Base-by-base conservation (phyloP, 345 rosid species). In the Salix udensis region DNA sequence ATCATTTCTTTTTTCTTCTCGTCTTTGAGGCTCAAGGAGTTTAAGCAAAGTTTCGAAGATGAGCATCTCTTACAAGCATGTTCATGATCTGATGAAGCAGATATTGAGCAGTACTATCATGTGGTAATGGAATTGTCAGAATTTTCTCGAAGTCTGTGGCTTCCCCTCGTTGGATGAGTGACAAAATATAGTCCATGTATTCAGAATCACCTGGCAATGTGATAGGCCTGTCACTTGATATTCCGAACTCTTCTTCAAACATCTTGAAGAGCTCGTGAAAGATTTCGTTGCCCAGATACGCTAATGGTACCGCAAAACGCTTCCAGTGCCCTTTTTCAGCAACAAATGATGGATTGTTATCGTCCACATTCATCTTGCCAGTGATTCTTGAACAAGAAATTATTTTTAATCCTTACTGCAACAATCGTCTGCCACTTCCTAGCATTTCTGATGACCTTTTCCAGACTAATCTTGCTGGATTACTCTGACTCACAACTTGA, bases 211-310 rank as follows among this genome's bases (percentile, higher is more conserved):
- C 81, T 16, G 86, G 84, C 28, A 85, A 61, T 1, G 68, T 84
- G 65, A 85, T 76, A 13, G 80, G 86, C 12, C 81, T 76, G 1
- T 73, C 21, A 16, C 76, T 60, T 1, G 85, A 79, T 10, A 76
- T 52, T 19, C 85, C 90, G n/a, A 79, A 77, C 74, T 82, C 87
- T 36, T 88, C 84, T 69, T 82, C 83, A 21, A 83, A 81, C 64
- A 77, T 28, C 15, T 0, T 44, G 62, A 88, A 74, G 23, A 84
- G 80, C 70, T 82, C 74, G 18, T 60, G 40, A 7, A 81, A 74
- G 64, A 85, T 46, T 7, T 58, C 12, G 12, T 71, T 77, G 53
- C 60, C 30, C 24, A 86, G 78, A 68, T 75, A 71, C 61, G 36
- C 44, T 42, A 86, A 68, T 0, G 88, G 85, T 40, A 86, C 70